Conservation (phyloP, 305 asterid genomes). For the Solanum hybrid region DNA sequence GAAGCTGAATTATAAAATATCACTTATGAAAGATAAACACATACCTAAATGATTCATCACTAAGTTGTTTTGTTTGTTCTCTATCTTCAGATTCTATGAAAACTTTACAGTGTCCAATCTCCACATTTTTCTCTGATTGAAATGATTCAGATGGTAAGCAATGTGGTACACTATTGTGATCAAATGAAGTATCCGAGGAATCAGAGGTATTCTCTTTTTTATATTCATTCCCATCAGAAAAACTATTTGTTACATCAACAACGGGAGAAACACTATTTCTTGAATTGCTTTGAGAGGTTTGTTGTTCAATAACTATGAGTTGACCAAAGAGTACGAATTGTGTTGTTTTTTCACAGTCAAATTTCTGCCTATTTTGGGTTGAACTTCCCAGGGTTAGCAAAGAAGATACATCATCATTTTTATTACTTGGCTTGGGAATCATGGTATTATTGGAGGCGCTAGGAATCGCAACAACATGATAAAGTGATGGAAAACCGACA, state of each 20-base stretch:
- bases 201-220: not conserved
- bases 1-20: not conserved
- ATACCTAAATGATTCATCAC: not conserved
- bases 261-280: not conserved
- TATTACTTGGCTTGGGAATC: conserved; percentile 16
- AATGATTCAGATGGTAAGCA: not conserved
- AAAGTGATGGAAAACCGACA: not conserved
- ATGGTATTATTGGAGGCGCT: not conserved
- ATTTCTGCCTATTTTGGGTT: conserved; percentile 5
- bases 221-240: not conserved
- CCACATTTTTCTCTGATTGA: not conserved
- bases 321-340: conserved; percentile 16
- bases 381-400: conserved; percentile 28
- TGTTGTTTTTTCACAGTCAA: conserved; percentile 2
- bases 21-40: not conserved
- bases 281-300: conserved; percentile 14
- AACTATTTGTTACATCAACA: not conserved
- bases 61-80: not conserved
- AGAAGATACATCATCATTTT: not conserved
- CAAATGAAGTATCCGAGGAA: not conserved
- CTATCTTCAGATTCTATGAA: conserved; percentile 5
- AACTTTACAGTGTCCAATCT: conserved; percentile 2
- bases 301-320: conserved; percentile 11
- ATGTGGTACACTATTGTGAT: not conserved
- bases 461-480: not conserved